phyloP scores from a whole-genome alignment of 192 early-diverging fungal genomes.

The Coemansia sp. region DNA sequence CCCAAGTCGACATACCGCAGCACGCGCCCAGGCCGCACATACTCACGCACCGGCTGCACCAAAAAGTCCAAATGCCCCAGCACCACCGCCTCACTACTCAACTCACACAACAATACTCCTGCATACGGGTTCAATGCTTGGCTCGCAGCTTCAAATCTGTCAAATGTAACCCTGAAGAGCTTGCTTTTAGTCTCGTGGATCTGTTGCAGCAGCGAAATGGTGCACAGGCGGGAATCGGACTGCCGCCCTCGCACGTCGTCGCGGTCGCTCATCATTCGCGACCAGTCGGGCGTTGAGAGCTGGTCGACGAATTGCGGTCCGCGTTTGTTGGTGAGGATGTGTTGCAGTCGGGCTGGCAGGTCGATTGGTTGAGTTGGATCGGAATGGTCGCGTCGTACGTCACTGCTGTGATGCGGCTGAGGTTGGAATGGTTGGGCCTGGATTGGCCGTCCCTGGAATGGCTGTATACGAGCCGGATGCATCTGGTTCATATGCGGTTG shows the following conservation, averaged over 20 bases:
- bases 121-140: constrained; percentile 15
- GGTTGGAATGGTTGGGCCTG: not conserved
- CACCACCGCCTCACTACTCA: constrained; percentile 12
- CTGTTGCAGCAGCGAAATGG: constrained; percentile 8
- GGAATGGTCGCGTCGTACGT: not conserved
- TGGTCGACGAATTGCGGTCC: constrained; percentile 16
- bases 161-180: not conserved
- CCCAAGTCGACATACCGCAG: constrained; percentile 38
- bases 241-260: constrained; percentile 25
- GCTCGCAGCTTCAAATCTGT: not conserved
- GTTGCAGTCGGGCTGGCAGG: not conserved
- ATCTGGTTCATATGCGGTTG: not conserved
- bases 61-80: constrained; percentile 33
- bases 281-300: constrained; percentile 26
- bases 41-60: constrained; percentile 18
- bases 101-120: constrained; percentile 5
- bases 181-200: constrained; percentile 8
- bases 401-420: not conserved
- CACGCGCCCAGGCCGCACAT: not conserved
- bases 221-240: constrained; percentile 16
- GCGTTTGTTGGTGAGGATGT: constrained; percentile 4
- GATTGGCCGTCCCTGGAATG: not conserved
- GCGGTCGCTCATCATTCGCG: constrained; percentile 40
- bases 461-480: not conserved
- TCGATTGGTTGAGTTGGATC: not conserved